Conservation (phyloP, 1,139 yeast species). For the Kodamaea suecica region DNA sequence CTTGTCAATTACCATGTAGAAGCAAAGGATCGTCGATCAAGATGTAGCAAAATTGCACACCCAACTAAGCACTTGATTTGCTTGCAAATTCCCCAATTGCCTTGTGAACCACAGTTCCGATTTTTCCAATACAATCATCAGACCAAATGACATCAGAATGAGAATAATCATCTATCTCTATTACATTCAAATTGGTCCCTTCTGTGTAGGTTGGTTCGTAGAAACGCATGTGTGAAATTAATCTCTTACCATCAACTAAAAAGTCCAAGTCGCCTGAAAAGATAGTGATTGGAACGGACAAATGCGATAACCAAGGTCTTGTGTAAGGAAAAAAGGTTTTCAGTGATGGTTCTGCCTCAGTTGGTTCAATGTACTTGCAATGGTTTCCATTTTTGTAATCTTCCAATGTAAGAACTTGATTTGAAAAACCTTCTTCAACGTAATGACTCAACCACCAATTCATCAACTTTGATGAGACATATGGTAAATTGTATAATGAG, state of each 20-base stretch:
- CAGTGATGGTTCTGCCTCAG: conserved; percentile 30
- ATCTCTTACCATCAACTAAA: conserved; percentile 62
- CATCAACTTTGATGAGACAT: conserved; percentile 77
- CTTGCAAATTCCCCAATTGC: conserved; percentile 3
- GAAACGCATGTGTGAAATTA: conserved; percentile 49
- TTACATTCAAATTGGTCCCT: conserved; percentile 36
- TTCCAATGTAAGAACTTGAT: conserved; percentile 33
- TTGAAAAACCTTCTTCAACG: conserved; percentile 40
- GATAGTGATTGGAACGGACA: conserved; percentile 51
- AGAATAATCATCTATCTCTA: conserved; percentile 45
- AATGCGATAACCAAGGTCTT: conserved; percentile 54
- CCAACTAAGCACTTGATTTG: no score
- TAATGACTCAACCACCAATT: conserved; percentile 77
- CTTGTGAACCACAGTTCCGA: conserved; percentile 21
- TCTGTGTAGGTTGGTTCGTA: conserved; percentile 46
- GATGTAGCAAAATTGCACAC: no score
- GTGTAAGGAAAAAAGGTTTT: conserved; percentile 54
- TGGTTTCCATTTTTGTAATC: conserved; percentile 33
- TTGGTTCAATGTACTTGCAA: conserved; percentile 12
- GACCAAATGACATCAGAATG: conserved; percentile 61
- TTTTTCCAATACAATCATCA: conserved; percentile 39
- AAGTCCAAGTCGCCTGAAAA: conserved; percentile 63
- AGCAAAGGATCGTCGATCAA: no score
- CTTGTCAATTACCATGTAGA: no score
- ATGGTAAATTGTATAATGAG: conserved; percentile 83